A percentile compares a stretch with the other conserved stretches of the same genome.
Evolutionary conservation across 1,284 basidiomycete species (phyloP).

Genomic region (Trichosporon inkin): DNA sequence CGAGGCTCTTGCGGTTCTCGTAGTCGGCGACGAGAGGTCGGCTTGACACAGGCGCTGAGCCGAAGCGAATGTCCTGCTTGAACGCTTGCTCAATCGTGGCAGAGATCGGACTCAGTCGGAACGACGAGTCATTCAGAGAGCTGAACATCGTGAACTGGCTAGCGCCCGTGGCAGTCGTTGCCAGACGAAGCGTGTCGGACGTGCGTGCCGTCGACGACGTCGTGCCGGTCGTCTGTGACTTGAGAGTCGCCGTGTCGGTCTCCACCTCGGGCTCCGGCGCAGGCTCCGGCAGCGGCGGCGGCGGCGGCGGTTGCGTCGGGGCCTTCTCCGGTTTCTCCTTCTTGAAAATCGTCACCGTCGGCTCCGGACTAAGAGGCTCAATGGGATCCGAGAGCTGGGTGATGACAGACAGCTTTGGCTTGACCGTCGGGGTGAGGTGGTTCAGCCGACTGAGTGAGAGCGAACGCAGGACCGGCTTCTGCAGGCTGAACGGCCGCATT

Average conservation of each 20-base stretch:
- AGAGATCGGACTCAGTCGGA: conserved; percentile 1
- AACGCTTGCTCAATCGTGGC: conserved; percentile 2
- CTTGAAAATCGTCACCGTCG: background rate
- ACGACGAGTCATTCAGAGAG: background rate
- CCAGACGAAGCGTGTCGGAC: background rate
- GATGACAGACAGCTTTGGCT: background rate
- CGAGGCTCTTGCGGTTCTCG: conserved; percentile 3
- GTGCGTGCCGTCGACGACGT: background rate
- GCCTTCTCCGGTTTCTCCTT: background rate
- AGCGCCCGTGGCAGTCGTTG: background rate
- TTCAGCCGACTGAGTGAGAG: background rate
- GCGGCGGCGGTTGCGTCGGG: background rate
- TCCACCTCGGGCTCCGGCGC: background rate
- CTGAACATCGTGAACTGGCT: background rate
- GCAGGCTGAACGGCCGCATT: background rate
- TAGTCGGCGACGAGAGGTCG: background rate
- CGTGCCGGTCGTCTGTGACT: background rate
- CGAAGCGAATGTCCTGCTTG: conserved; percentile 2
- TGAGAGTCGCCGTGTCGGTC: background rate
- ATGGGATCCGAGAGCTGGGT: background rate
- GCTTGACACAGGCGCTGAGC: background rate
- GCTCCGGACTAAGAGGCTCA: background rate
- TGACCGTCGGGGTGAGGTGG: background rate
- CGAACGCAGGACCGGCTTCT: background rate
- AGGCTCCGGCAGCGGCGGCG: background rate